These are phyloP conservation scores for Ulmus americana DNA, from an alignment of 331 rosid species.

Conservation along the genomic window DNA sequence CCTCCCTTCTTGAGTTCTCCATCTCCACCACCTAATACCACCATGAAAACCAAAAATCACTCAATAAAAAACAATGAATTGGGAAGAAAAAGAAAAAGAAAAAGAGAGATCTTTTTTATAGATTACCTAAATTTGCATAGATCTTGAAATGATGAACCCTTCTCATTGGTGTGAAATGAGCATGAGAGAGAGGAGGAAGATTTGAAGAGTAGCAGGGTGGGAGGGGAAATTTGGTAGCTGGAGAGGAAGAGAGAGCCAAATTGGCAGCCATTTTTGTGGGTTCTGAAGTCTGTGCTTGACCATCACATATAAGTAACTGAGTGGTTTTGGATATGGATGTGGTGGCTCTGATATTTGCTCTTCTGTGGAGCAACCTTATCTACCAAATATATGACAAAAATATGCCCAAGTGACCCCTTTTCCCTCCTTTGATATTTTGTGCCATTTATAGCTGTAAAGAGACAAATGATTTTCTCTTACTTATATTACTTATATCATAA, in stretches of 20 bases:
- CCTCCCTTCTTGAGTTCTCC: slow-evolving; percentile 53
- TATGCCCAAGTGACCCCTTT: neutral
- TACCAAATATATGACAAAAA: neutral
- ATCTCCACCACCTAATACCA: slow-evolving; percentile 62
- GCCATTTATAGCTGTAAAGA: neutral
- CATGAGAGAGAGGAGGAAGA: slow-evolving; percentile 19
- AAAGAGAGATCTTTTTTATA: neutral
- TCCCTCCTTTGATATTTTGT: neutral
- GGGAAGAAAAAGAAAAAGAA: neutral
- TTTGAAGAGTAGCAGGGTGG: slow-evolving; percentile 30
- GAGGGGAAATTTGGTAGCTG: slow-evolving; percentile 33
- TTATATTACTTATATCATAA: neutral
- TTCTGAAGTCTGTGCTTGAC: slow-evolving; percentile 19
- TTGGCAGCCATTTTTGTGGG: slow-evolving; percentile 53
- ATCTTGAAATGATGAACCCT: slow-evolving; percentile 36
- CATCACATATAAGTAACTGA: slow-evolving; percentile 23
- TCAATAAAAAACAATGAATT: neutral
- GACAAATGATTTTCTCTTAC: neutral
- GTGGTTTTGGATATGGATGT: slow-evolving; percentile 26
- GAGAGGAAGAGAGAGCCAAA: slow-evolving; percentile 48
- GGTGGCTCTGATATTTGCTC: slow-evolving; percentile 14
- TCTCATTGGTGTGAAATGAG: slow-evolving; percentile 28
- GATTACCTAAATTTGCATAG: slow-evolving; percentile 56
- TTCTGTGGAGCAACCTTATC: slow-evolving; percentile 31
- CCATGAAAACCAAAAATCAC: slow-evolving; percentile 16